Evolutionary conservation across 305 asterid species (phyloP), one percentile per base, ranked within the genome.

Genomic region (Ajuga reptans): DNA sequence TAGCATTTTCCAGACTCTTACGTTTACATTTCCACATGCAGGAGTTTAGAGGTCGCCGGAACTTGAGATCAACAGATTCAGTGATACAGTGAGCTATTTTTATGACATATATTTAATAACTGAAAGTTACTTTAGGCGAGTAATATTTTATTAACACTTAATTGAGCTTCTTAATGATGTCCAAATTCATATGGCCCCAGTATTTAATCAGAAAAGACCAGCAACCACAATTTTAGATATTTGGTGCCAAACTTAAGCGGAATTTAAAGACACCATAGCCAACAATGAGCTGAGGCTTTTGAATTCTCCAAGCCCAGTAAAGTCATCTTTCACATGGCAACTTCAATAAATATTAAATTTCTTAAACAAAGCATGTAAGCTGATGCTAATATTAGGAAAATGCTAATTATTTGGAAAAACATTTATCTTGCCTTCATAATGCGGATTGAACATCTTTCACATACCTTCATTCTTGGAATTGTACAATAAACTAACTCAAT

Each of bases 171-270:
- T 43, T 6, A 42, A 10, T 41, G 45, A 68, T 41, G 66, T 15
- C 10, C 66, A 27, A 8, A 29, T 8, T 55, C 46, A 68, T 16
- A 10, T 21, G 39, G 37, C 53, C 43, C 75, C 21, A 41, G 45
- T 12, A 21, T 9, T 39, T 21, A 21, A 21, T 21, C 27, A 21
- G 27, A 21, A 21, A 21, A 21, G 2, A 21, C 27, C 27, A 64
- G 39, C 34, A 37, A 36, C 41, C 63, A 50, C 4, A 39, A 15
- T 24, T 68, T 61, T 39, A 31, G 57, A 64, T 72, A 72, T 47
- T 45, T 62, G 27, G 56, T 45, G 37, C 57, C 56, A 31, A 37
- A 69, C 10, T 11, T 18, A 29, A 68, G 21, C 7, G 11, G 50
- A 42, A 4, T 33, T 15, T 15, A 34, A 17, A 33, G 39, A 17